phyloP scores from a whole-genome alignment of 108 stramenopile genomes.

The Cyclotella choctawhatcheeana region DNA sequence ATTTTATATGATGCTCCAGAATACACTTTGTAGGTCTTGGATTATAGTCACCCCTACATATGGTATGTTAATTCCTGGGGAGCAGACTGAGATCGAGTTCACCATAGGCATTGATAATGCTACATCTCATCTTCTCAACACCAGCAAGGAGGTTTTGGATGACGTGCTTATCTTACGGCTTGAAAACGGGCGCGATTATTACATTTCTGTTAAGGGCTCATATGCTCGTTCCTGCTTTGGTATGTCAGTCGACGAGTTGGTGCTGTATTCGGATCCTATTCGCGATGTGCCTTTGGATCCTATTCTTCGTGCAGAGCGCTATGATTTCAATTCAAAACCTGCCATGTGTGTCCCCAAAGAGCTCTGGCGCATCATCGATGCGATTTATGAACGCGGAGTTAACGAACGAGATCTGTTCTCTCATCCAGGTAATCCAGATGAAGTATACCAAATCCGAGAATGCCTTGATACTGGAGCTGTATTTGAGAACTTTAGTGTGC shows the following conservation, averaged over 20 bases:
- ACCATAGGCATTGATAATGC: slow-evolving; percentile 81
- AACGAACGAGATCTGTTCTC: slow-evolving; percentile 89
- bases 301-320: slow-evolving; percentile 75
- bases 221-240: slow-evolving; percentile 95
- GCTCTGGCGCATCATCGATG: slow-evolving; percentile 95
- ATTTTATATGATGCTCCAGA: slow-evolving; percentile 58
- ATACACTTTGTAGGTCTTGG: slow-evolving; percentile 88
- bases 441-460: slow-evolving; percentile 87
- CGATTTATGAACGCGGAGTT: slow-evolving; percentile 85
- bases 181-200: slow-evolving; percentile 95
- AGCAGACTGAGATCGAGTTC: slow-evolving; percentile 74
- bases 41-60: slow-evolving; percentile 86
- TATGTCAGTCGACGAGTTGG: slow-evolving; percentile 90
- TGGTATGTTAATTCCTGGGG: slow-evolving; percentile 94
- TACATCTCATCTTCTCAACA: slow-evolving; percentile 81
- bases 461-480: slow-evolving; percentile 85
- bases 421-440: slow-evolving; percentile 70
- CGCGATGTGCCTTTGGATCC: slow-evolving; percentile 85
- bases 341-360: slow-evolving; percentile 95
- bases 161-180: slow-evolving; percentile 93
- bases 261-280: slow-evolving; percentile 89
- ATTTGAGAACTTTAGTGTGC: slow-evolving; percentile 68
- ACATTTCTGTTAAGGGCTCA: slow-evolving; percentile 82
- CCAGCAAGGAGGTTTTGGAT: slow-evolving; percentile 85
- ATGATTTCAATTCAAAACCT: slow-evolving; percentile 59